A percentile compares a stretch with the other conserved stretches of the same genome.
Evolutionary conservation across 257 asterid species (phyloP).

Genomic region (Hygrophila difformis): DNA sequence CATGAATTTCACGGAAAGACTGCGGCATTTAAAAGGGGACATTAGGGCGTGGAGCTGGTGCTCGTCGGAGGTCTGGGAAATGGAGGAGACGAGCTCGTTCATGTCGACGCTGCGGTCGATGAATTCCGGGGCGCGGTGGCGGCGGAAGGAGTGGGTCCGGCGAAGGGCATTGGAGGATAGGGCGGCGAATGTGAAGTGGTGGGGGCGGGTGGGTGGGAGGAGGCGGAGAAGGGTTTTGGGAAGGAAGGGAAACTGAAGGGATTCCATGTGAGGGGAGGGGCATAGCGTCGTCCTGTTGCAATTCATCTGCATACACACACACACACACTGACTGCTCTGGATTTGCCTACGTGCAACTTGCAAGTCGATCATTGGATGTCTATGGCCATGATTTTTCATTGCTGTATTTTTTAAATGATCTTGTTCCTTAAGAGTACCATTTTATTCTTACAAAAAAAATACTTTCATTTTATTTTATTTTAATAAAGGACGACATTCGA

Average conservation of each 20-base stretch:
- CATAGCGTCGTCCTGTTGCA: too few species aligned
- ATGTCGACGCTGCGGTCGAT: conserved; percentile 67
- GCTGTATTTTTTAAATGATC: too few species aligned
- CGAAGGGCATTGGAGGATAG: conserved; percentile 37
- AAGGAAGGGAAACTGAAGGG: neutral
- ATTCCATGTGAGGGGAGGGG: neutral
- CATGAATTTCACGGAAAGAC: conserved; percentile 67
- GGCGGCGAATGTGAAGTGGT: conserved; percentile 28
- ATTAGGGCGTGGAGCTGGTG: conserved; percentile 56
- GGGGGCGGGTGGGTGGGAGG: conserved; percentile 20
- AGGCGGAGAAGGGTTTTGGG: conserved; percentile 14
- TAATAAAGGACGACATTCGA: too few species aligned
- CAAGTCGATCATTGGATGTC: too few species aligned
- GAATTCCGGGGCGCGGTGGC: conserved; percentile 20
- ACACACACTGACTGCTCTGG: too few species aligned
- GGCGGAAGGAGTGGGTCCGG: conserved; percentile 34
- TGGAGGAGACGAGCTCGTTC: conserved; percentile 52
- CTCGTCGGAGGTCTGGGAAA: conserved; percentile 57
- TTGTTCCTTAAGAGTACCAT: too few species aligned
- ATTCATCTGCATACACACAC: too few species aligned
- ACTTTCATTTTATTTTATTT: too few species aligned
- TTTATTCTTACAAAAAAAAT: too few species aligned
- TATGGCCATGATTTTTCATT: too few species aligned
- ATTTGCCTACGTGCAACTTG: too few species aligned
- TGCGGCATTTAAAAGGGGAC: conserved; percentile 57